Conservation (phyloP, 768 basidiomycete genomes). For the Psilocybe cyanescens region DNA sequence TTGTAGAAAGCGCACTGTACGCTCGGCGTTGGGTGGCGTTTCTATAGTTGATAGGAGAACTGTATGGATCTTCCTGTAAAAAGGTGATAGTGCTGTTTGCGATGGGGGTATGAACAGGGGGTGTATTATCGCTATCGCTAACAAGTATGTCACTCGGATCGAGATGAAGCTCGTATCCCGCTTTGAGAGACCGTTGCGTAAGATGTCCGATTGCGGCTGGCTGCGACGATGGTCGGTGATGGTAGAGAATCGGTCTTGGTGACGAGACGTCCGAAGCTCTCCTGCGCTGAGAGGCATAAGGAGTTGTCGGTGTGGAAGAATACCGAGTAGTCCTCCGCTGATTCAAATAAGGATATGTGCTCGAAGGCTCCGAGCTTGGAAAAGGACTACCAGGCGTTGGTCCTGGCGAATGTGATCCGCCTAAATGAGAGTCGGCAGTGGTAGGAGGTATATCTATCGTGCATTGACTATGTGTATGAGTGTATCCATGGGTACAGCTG, state of each 20-base stretch:
- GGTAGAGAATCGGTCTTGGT: constrained; percentile 1
- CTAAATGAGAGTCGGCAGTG: background rate
- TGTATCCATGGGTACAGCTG: constrained; percentile 11
- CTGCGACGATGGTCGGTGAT: constrained; percentile 1
- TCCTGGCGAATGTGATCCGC: background rate
- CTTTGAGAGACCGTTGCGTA: constrained; percentile 17
- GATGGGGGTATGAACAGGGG: background rate
- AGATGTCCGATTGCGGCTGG: constrained; percentile 5
- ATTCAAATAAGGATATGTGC: background rate
- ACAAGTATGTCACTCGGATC: background rate
- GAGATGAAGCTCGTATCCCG: background rate
- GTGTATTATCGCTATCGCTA: background rate
- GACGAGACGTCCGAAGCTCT: background rate
- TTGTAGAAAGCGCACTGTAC: constrained; percentile 5
- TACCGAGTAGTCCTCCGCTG: background rate
- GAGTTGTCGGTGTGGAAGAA: background rate
- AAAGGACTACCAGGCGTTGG: background rate
- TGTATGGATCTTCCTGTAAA: constrained; percentile 5
- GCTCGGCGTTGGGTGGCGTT: background rate
- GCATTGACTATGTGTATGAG: constrained; percentile 17
- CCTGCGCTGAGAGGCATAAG: background rate
- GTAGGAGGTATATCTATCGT: constrained; percentile 2
- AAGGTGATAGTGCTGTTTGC: constrained; percentile 11
- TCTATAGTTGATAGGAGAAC: background rate
- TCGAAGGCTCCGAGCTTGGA: background rate